Evolutionary conservation across 192 early-diverging fungal genomes (phyloP).

Genomic region (Irineochytrium annulatum): DNA sequence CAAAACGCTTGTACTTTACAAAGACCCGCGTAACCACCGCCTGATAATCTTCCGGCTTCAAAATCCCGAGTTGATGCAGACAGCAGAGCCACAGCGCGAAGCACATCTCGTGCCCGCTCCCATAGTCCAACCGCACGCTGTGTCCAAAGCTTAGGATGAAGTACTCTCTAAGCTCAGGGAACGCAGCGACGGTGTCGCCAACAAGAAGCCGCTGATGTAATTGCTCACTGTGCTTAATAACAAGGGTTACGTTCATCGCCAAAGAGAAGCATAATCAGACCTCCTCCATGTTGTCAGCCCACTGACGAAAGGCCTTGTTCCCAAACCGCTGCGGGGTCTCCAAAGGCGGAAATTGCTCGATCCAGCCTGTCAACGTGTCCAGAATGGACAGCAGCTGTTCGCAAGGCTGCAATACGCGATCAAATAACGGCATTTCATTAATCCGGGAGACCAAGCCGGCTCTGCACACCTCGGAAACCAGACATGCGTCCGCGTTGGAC

Average conservation of each 20-base stretch:
- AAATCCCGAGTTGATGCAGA: constrained; percentile 58
- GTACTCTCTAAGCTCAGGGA: constrained; percentile 71
- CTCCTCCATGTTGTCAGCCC: constrained; percentile 55
- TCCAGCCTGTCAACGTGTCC: constrained; percentile 62
- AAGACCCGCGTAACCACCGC: constrained; percentile 75
- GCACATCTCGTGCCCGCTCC: constrained; percentile 90
- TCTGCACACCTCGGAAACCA: constrained; percentile 50
- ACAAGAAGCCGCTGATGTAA: background rate
- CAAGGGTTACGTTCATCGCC: background rate
- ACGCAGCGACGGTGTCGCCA: constrained; percentile 27
- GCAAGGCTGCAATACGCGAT: constrained; percentile 30
- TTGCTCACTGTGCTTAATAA: background rate
- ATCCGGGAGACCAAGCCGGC: background rate
- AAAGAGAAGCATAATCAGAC: constrained; percentile 23
- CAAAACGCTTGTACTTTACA: constrained; percentile 37
- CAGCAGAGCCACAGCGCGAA: constrained; percentile 84
- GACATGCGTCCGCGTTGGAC: constrained; percentile 45
- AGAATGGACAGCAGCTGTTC: constrained; percentile 56
- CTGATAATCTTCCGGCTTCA: constrained; percentile 59
- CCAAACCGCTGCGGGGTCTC: constrained; percentile 78
- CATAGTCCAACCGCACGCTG: constrained; percentile 90
- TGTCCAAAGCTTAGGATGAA: constrained; percentile 78
- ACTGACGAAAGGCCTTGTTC: constrained; percentile 84
- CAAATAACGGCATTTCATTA: background rate
- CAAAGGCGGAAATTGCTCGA: constrained; percentile 73